Evolutionary conservation across 352 stramenopile genomes (phyloP), one percentile per base, ranked within the genome.

Genomic region (Thraustochytrium sp.): DNA sequence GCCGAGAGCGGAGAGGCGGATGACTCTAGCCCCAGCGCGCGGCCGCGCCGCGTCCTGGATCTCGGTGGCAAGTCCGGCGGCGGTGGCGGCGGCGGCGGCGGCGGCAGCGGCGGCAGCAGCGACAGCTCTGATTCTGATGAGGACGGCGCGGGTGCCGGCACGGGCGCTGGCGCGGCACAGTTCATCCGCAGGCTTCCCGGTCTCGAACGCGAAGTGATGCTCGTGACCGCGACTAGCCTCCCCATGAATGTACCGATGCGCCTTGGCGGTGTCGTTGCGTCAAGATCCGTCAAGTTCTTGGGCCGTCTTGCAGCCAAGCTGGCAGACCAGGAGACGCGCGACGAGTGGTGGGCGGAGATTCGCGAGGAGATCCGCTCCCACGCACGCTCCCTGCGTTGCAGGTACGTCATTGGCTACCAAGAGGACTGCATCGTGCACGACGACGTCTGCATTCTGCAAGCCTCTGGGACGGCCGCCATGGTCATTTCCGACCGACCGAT

Each of bases 261-360:
- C 82, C 65, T 96, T 26, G 92, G 90, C 44, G 91, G 92, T 26
- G 93, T 96, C 44, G 91, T 96, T 4, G 93, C 92, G 31, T 89
- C 91, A 8, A 87, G 92, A 3, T 94, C 91, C 4, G 92, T 96
- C 16, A 96, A 96, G 65, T 96, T 94, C 83, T 74, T 96, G 16
- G 92, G 92, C 4, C 93, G 94, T 76, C 88, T 98, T 37, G 94
- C 94, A 4, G 97, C 93, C 3, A 98, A 98, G 68, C 86, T 98
- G 8, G 95, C 93, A 0, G 96, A 99, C 87, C 95, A 98, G 82
- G 96, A 99, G 84, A 98, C 95, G 0, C 88, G 96, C 78, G 96
- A 99, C 85, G 96, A 93, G 21, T 99, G 96, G 96, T 99, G 96
- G 96, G 91, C 93, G 29, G 95, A 98, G 85, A 89, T 99, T 4